Percentiles rank a stretch among this genome's conserved stretches.
These are phyloP conservation scores for Epichloe coenophiala DNA, from an alignment of 2,329 filamentous ascomycete species.

Conservation along the genomic window DNA sequence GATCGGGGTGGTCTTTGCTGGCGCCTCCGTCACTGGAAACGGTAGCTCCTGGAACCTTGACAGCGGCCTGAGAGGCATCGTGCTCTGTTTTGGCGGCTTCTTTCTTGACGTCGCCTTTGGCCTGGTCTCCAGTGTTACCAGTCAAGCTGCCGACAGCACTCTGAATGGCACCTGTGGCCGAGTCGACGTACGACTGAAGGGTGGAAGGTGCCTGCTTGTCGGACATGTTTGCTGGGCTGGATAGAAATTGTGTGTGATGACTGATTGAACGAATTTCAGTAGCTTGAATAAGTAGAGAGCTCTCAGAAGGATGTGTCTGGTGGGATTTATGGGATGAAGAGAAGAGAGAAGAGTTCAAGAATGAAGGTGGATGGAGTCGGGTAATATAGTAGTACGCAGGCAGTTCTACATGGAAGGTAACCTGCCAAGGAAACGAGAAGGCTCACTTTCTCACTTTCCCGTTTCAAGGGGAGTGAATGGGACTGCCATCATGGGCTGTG, in stretches of 20 bases:
- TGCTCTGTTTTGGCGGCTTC: slow-evolving; percentile 52
- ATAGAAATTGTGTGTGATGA: not conserved
- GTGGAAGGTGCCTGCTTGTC: slow-evolving; percentile 45
- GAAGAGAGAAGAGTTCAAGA: not conserved
- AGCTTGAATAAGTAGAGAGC: not conserved
- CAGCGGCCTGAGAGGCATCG: slow-evolving; percentile 60
- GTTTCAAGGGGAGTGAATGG: not conserved
- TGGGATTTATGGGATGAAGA: not conserved
- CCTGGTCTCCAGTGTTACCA: slow-evolving; percentile 22
- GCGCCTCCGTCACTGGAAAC: slow-evolving; percentile 57
- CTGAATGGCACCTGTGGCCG: slow-evolving; percentile 59
- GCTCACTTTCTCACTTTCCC: not conserved
- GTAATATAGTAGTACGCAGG: not conserved
- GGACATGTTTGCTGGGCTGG: slow-evolving; percentile 11
- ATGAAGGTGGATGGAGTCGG: not conserved
- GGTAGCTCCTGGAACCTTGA: slow-evolving; percentile 60
- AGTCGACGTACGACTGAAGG: slow-evolving; percentile 64
- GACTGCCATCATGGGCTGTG: not conserved
- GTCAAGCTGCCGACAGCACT: slow-evolving; percentile 58
- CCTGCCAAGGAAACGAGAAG: slow-evolving; percentile 1
- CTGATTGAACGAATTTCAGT: not conserved
- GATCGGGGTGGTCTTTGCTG: slow-evolving; percentile 58
- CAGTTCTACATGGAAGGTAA: not conserved
- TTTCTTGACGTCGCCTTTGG: slow-evolving; percentile 22
- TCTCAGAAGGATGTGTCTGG: not conserved